Conservation (phyloP, 2,329 filamentous ascomycete species). For the Tolypocladium tundrense region DNA sequence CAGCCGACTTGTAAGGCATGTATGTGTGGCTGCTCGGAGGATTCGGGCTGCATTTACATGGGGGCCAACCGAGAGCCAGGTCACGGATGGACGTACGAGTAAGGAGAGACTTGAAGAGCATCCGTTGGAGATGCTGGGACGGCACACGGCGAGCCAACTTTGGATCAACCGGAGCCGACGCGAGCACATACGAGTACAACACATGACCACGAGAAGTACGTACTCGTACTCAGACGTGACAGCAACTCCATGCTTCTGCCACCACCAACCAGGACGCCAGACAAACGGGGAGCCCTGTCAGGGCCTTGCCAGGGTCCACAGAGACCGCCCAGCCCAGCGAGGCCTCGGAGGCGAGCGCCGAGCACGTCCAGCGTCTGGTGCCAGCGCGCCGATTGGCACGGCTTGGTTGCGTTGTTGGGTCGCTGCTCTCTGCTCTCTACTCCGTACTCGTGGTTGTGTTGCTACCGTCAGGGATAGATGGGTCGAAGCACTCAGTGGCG, state of each 20-base stretch:
- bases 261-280: neutral
- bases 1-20: neutral
- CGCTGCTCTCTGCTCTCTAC: neutral
- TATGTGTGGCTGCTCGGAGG: neutral
- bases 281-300: neutral
- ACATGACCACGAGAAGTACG: neutral
- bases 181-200: neutral
- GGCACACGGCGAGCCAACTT: neutral
- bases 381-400: neutral
- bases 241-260: neutral
- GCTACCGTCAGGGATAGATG: neutral
- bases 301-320: neutral
- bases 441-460: neutral
- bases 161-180: neutral
- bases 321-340: neutral
- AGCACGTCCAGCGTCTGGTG: neutral
- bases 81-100: neutral
- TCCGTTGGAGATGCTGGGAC: neutral
- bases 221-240: neutral
- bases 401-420: neutral
- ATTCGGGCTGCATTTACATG: constrained; percentile 1
- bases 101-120: neutral
- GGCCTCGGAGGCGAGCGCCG: neutral
- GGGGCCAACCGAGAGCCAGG: neutral
- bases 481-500: neutral